A percentile compares a stretch with the other conserved stretches of the same genome.
phyloP scores from a whole-genome alignment of 495 filamentous ascomycete species.

The Letharia lupina region DNA sequence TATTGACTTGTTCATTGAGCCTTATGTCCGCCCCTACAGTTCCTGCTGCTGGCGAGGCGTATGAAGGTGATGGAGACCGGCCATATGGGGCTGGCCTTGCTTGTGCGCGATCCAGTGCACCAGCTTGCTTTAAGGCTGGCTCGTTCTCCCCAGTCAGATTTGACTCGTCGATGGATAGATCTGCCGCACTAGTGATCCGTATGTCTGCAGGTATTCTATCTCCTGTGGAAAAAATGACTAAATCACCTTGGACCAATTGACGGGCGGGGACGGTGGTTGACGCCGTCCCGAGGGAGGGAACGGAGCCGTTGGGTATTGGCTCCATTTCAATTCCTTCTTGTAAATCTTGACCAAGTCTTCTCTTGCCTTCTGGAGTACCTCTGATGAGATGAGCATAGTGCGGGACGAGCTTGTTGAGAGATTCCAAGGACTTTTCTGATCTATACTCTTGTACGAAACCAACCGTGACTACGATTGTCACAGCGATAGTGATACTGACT shows the following conservation, averaged over 20 bases:
- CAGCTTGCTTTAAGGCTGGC: constrained; percentile 67
- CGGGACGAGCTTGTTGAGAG: constrained; percentile 84
- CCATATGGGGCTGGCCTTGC: constrained; percentile 22
- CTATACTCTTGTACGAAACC: constrained; percentile 97
- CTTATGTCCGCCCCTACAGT: constrained; percentile 57
- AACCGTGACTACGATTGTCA: constrained; percentile 93
- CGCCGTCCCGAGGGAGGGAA: constrained; percentile 51
- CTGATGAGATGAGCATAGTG: constrained; percentile 90
- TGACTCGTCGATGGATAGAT: constrained; percentile 90
- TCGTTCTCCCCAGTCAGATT: constrained; percentile 97
- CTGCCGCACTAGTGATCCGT: constrained; percentile 78
- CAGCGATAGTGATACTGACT: constrained; percentile 85
- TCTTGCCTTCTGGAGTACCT: constrained; percentile 34
- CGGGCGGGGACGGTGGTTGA: constrained; percentile 76
- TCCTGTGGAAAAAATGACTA: constrained; percentile 88
- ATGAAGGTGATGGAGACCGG: constrained; percentile 49
- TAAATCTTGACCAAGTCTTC: constrained; percentile 24
- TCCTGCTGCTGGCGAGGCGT: constrained; percentile 52
- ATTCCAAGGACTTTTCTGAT: constrained; percentile 95
- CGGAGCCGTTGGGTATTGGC: constrained; percentile 29
- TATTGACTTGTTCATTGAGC: constrained; percentile 64
- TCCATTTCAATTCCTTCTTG: constrained; percentile 28
- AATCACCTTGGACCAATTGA: constrained; percentile 82
- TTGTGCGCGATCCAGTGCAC: constrained; percentile 40
- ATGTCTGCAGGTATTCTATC: constrained; percentile 96